These are phyloP conservation scores for Pyrenochaeta sp. DNA, from an alignment of 2,329 filamentous ascomycete genomes.

Conservation along the genomic window DNA sequence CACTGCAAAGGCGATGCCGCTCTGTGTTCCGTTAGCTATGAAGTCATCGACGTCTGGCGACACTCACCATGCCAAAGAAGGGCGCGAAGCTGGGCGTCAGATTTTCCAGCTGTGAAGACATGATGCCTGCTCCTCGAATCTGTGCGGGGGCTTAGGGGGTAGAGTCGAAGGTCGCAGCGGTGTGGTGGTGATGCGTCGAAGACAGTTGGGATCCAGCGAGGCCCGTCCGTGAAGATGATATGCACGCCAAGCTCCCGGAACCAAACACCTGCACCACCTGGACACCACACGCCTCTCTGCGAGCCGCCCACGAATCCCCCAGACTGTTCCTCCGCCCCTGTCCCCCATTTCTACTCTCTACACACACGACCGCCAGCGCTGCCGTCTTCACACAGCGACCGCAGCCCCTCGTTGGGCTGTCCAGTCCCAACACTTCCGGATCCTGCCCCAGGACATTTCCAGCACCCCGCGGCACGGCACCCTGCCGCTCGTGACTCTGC, in stretches of 20 bases:
- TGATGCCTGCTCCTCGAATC: slow-evolving; percentile 14
- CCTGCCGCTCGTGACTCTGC: background rate
- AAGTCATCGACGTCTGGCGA: slow-evolving; percentile 23
- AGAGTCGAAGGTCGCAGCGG: background rate
- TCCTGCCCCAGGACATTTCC: slow-evolving; percentile 8
- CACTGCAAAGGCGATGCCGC: slow-evolving; percentile 76
- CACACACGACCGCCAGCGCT: slow-evolving; percentile 10
- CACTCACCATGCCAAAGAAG: slow-evolving; percentile 85
- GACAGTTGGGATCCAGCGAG: slow-evolving; percentile 11
- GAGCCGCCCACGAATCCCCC: slow-evolving; percentile 14
- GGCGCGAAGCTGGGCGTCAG: slow-evolving; percentile 80
- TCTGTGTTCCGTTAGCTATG: slow-evolving; percentile 61
- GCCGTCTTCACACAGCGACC: slow-evolving; percentile 14
- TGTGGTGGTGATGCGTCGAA: slow-evolving; percentile 11
- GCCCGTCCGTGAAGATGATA: slow-evolving; percentile 9
- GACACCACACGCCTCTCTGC: slow-evolving; percentile 12
- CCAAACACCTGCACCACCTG: slow-evolving; percentile 15
- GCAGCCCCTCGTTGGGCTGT: slow-evolving; percentile 34
- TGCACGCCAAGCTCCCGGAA: slow-evolving; percentile 18
- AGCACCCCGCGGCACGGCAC: slow-evolving; percentile 10
- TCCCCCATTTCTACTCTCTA: slow-evolving; percentile 13
- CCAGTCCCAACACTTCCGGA: slow-evolving; percentile 19
- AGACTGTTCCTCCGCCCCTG: slow-evolving; percentile 7
- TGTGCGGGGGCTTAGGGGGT: slow-evolving; percentile 3
- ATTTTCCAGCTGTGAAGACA: slow-evolving; percentile 30